These are phyloP conservation scores for Diaporthe capsici DNA, from an alignment of 2,329 filamentous ascomycete genomes.

Conservation along the genomic window DNA sequence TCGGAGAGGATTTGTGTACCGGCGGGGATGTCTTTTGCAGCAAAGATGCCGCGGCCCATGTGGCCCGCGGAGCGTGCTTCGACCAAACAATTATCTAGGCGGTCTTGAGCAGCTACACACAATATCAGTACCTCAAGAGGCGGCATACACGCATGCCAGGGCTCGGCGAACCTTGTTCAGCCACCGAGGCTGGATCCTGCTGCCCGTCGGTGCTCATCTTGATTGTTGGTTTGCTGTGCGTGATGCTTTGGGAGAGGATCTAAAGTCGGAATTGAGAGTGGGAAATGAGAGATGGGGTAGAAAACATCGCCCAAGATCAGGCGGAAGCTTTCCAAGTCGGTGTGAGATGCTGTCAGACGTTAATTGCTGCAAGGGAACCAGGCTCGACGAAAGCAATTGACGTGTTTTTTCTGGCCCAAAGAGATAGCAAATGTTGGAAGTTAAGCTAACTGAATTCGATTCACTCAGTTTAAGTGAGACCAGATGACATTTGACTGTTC, in stretches of 20 bases:
- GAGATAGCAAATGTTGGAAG: not conserved
- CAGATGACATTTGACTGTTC: not conserved
- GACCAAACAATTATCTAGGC: not conserved
- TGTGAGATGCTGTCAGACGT: not conserved
- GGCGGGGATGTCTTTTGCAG: conserved; percentile 20
- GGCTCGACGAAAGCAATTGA: not conserved
- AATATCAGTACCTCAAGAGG: not conserved
- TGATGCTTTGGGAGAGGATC: not conserved
- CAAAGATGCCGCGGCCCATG: conserved; percentile 39
- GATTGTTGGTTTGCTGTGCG: not conserved
- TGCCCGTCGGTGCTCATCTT: not conserved
- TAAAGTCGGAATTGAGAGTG: too few relatives aligned
- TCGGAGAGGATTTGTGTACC: conserved; percentile 38
- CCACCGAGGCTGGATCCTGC: not conserved
- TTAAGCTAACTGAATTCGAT: not conserved
- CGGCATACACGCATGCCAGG: too few relatives aligned
- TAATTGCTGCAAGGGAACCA: not conserved
- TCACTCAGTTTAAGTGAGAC: not conserved
- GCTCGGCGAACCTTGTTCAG: not conserved
- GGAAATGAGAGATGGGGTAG: too few relatives aligned
- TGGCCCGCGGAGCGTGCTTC: not conserved
- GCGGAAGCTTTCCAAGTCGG: not conserved
- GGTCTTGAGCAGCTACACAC: not conserved
- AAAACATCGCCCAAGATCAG: not conserved
- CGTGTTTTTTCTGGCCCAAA: not conserved